Conservation (phyloP, 108 stramenopile genomes). For the Cafeteria roenbergensis region DNA sequence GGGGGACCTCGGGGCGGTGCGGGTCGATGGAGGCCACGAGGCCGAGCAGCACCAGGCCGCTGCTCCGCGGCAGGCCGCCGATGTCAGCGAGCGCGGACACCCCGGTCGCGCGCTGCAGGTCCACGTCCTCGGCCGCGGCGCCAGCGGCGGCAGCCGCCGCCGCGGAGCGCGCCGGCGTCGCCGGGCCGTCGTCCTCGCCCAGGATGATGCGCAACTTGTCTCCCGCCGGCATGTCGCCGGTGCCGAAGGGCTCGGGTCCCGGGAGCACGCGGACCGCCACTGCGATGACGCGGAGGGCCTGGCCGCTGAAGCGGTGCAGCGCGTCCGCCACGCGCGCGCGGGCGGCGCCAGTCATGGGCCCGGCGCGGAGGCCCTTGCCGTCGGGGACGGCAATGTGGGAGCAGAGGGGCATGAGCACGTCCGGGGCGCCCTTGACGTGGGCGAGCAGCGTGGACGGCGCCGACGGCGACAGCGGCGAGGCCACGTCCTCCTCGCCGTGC, state of each 20-base stretch:
- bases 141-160: conserved; percentile 1
- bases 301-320: conserved; percentile 60
- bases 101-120: no score
- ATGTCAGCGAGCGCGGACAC: no score
- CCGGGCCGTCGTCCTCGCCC: no score
- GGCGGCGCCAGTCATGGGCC: background rate
- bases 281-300: conserved; percentile 79
- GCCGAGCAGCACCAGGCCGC: conserved; percentile 74
- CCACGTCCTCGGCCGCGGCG: conserved; percentile 5
- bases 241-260: no score
- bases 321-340: conserved; percentile 25
- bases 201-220: no score
- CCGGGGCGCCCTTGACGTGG: conserved; percentile 91
- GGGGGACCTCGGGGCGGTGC: conserved; percentile 86
- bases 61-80: background rate
- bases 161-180: conserved; percentile 3
- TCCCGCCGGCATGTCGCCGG: no score
- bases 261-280: conserved; percentile 58
- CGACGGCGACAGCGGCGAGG: background rate
- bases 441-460: background rate
- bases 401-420: conserved; percentile 72
- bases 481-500: background rate
- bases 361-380: conserved; percentile 52
- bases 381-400: conserved; percentile 63
- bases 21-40: conserved; percentile 94